Evolutionary conservation across 352 stramenopile species (phyloP), one percentile per base, ranked within the genome.

Genomic region (Phytophthora cryptogea): DNA sequence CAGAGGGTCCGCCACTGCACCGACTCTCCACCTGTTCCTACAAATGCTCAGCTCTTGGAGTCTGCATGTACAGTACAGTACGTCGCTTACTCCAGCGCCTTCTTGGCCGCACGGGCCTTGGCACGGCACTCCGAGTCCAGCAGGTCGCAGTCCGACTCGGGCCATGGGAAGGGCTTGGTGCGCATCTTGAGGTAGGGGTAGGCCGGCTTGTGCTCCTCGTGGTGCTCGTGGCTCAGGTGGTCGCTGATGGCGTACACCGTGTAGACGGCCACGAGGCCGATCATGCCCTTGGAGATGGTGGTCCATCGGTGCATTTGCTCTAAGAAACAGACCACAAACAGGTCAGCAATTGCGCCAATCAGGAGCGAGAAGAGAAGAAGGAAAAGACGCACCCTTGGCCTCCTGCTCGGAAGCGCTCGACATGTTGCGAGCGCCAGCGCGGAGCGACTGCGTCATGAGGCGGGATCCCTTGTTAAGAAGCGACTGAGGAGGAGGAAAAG

Each of bases 151-250:
- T 83, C 55, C 55, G 86, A 80, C 55, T 86, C 83, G 33, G 85
- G 57, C 86, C 86, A 95, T 59, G 86, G 86, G 73, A 86, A 95
- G 23, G 86, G 86, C 75, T 95, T 95, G 68, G 72, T 95, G 71
- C 86, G 86, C 53, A 95, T 76, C 74, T 92, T 95, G 65, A 93
- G 83, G 80, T 95, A 92, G 35, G 83, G 70, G 72, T 78, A 95
- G 45, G 73, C 75, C 4, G 80, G 78, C 26, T 58, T 67, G 51
- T 89, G 72, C 36, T 92, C 68, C 32, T 92, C 68, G 44, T 77
- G 68, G 72, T 92, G 77, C 36, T 79, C 72, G 62, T 89, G 76
- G 51, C 76, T 69, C 50, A 81, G 50, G 44, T 89, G 54, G 60
- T 90, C 81, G 48, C 75, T 52, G 37, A 75, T 81, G 44, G 82